Base-by-base conservation (phyloP, 345 rosid species). In the Moricandia moricandioides region DNA sequence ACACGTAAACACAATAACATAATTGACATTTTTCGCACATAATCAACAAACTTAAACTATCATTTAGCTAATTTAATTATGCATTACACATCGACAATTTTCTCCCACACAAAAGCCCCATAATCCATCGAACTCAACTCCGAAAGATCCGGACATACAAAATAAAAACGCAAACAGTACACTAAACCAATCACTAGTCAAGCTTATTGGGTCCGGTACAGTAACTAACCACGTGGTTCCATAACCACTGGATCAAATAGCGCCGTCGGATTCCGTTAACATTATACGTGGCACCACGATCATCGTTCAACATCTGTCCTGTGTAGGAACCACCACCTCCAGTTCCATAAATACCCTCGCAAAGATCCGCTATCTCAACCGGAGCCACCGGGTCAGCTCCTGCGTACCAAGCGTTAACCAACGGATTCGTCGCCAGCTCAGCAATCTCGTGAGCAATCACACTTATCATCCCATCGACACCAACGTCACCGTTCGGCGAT, bases 291-390 rank as follows among this genome's bases (percentile, higher is more conserved):
- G 91, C 93, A 4, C 93, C 93, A 74, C 62, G 86, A 0, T 57
- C 55, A 0, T 85, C 98, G 83, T 83, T 83, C 82, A 87, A 39
- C 73, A 91, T 45, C 81, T 94, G 97, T 26, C 98, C 98, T 0
- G 90, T 91, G 81, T 94, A 94, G 7, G 98, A 94, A 31, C 98
- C 98, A 10, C 98, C 98, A 3, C 98, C 98, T 7, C 98, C 98
- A 0, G 98, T 89, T 27, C 98, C 98, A 30, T 94, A 94, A 11
- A 94, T 91, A 1, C 98, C 98, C 93, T 94, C 98, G 14, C 98
- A 94, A 49, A 94, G 80, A 67, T 94, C 98, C 5, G 96, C 98
- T 31, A 94, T 91, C 57, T 94, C 98, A 69, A 91, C 97, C 27
- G 98, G 98, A 24, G 84, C 84, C 12, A 79, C 89, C 60, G 98